phyloP scores from a whole-genome alignment of 805 yeast species.

The Myxozyma nipponensis region DNA sequence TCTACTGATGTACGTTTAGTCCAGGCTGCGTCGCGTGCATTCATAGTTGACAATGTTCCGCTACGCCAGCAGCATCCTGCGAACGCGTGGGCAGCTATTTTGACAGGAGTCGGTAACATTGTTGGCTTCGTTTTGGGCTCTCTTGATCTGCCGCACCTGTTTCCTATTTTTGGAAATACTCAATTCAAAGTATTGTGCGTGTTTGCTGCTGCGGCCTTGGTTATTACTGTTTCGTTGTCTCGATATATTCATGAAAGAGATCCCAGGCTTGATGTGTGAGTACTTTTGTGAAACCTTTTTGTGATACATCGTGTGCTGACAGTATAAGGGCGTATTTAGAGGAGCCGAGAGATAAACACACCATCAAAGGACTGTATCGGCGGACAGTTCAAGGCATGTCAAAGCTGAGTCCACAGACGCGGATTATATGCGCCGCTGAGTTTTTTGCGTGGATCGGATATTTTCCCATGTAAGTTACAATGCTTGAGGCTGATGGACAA shows the following conservation, averaged over 20 bases:
- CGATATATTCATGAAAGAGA: conserved; percentile 46
- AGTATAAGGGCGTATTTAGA: not conserved
- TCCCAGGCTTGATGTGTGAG: conserved; percentile 44
- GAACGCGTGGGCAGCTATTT: conserved; percentile 64
- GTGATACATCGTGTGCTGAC: not conserved
- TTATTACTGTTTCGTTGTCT: conserved; percentile 41
- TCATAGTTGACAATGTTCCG: conserved; percentile 59
- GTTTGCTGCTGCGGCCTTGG: conserved; percentile 44
- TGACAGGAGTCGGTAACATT: conserved; percentile 59
- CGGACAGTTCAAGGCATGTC: conserved; percentile 18
- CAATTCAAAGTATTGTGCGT: conserved; percentile 52
- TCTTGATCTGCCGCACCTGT: conserved; percentile 40
- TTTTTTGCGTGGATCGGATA: conserved; percentile 60
- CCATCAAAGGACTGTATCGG: conserved; percentile 13
- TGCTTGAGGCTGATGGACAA: not conserved
- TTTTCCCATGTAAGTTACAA: conserved; percentile 19
- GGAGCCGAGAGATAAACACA: conserved; percentile 30
- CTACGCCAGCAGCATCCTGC: conserved; percentile 54
- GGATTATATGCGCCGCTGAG: conserved; percentile 52
- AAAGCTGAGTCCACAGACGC: conserved; percentile 49
- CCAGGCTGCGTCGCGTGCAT: conserved; percentile 58
- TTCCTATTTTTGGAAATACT: conserved; percentile 45
- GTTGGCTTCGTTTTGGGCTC: conserved; percentile 55
- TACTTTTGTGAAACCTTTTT: no score
- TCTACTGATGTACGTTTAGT: conserved; percentile 35